A percentile compares a stretch with the other conserved stretches of the same genome.
These are phyloP conservation scores for Hortaea werneckii DNA, from an alignment of 2,329 filamentous ascomycete species.

Conservation along the genomic window DNA sequence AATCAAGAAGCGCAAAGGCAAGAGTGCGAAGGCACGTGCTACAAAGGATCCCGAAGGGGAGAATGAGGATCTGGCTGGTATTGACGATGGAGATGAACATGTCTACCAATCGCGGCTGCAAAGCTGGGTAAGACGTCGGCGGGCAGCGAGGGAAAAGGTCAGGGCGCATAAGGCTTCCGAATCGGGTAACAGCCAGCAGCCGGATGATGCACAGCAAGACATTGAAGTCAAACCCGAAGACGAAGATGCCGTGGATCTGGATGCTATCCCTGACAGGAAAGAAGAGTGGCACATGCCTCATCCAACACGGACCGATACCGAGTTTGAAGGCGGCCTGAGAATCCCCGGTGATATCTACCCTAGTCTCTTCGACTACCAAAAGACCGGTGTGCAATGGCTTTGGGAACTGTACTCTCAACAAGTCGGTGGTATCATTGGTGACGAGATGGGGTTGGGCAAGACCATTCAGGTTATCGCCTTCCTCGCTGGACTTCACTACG, in stretches of 20 bases:
- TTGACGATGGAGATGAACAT: conserved; percentile 84
- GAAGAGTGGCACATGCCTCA: conserved; percentile 79
- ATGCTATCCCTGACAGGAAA: conserved; percentile 23
- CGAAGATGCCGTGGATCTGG: conserved; percentile 26
- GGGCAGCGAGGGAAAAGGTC: conserved; percentile 44
- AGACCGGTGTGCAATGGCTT: conserved; percentile 92
- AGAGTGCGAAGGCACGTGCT: conserved; percentile 16
- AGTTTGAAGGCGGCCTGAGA: conserved; percentile 63
- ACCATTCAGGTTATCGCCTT: conserved; percentile 76
- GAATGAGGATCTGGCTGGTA: conserved; percentile 47
- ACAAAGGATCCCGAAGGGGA: conserved; percentile 20
- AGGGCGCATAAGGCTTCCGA: conserved; percentile 8
- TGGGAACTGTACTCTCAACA: conserved; percentile 82
- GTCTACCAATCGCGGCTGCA: conserved; percentile 67
- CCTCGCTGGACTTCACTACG: conserved; percentile 84
- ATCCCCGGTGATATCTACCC: conserved; percentile 89
- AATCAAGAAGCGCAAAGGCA: conserved; percentile 29
- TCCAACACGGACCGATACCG: conserved; percentile 67
- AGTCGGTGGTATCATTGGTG: conserved; percentile 88
- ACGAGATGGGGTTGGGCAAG: conserved; percentile 98
- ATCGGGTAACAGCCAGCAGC: conserved; percentile 1
- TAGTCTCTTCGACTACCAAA: conserved; percentile 91
- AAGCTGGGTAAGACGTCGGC: conserved; percentile 60
- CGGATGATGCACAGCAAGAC: conserved; percentile 7
- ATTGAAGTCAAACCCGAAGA: conserved; percentile 21